Base-by-base conservation (phyloP, 164 flowering plant species). In the Protea cynaroides region DNA sequence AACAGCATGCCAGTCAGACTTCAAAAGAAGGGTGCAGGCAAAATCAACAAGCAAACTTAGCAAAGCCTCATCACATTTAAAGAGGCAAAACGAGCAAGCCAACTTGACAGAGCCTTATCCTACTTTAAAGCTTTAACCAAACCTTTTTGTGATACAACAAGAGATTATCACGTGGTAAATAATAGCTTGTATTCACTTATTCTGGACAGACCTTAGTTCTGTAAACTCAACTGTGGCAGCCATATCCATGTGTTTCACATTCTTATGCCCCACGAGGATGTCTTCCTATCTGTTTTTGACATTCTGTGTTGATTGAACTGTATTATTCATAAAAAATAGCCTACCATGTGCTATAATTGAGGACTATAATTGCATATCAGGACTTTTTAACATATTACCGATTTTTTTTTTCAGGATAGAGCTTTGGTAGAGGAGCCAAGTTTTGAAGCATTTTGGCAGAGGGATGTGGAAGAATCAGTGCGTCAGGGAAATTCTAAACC, bases 401-500 rank as follows among this genome's bases (percentile, higher is more conserved):
- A 50, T 21, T 4, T 40, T 4, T 76, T 49, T 71, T 4, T 76
- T 67, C 86, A 92, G 97, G 98, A 92, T 75, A 76, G 70, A 68
- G 66, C 77, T 34, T 67, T 90, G 60, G 63, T 83, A 54, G 75
- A 81, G 68, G 76, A 78, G 10, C 75, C 81, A 29, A 56, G 3
- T 9, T 88, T 91, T 68, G 83, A 79, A 79, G 88, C 80, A 49
- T 84, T 83, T 67, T 89, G 90, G 96, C 85, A 81, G 15, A 83
- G 92, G 71, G 81, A 92, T 64, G 88, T 89, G 61, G 99, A 86
- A 71, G 97, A 94, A 72, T 89, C 99, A 37, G 65, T 89, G 59
- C 84, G 99, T n/a, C 97, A 88, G 65, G 85, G 90, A 49, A 84
- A 58, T 56, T 47, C 75, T 46, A 80, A 78, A 66, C 96, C 99